Percentiles rank a stretch among this genome's conserved stretches.
These are phyloP conservation scores for Boehmeria nivea DNA, from an alignment of 306 rosid genomes.

Conservation along the genomic window DNA sequence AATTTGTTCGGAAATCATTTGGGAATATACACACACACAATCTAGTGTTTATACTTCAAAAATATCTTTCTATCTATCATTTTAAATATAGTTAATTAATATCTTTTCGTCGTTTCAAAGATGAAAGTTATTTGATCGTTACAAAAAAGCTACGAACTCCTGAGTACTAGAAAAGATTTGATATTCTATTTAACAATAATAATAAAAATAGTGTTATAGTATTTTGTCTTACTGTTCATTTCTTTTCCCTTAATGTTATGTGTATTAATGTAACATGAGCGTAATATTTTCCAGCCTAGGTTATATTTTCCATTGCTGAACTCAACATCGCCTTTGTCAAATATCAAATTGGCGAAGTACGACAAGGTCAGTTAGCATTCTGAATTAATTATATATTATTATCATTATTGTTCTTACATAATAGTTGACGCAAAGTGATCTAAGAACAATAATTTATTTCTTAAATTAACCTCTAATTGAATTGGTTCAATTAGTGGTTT, in stretches of 20 bases:
- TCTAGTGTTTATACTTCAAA: too few relatives aligned
- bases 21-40: too few relatives aligned
- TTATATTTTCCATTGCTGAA: constrained; percentile 60
- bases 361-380: constrained; percentile 46
- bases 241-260: background rate
- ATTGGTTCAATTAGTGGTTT: constrained; percentile 81
- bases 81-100: too few relatives aligned
- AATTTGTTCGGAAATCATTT: background rate
- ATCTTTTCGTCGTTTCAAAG: too few relatives aligned
- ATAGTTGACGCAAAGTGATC: background rate
- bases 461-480: constrained; percentile 47
- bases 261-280: background rate
- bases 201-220: too few relatives aligned
- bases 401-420: background rate
- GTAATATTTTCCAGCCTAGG: constrained; percentile 46
- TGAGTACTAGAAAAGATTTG: too few relatives aligned
- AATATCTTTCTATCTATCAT: too few relatives aligned
- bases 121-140: too few relatives aligned
- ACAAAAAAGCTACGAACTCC: too few relatives aligned
- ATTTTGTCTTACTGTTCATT: background rate
- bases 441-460: constrained; percentile 9
- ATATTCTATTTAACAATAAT: too few relatives aligned
- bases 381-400: background rate
- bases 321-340: constrained; percentile 43
- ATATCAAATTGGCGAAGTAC: constrained; percentile 68